These are phyloP conservation scores for Rostrohypoxylon terebratum DNA, from an alignment of 495 filamentous ascomycete genomes.

Conservation along the genomic window DNA sequence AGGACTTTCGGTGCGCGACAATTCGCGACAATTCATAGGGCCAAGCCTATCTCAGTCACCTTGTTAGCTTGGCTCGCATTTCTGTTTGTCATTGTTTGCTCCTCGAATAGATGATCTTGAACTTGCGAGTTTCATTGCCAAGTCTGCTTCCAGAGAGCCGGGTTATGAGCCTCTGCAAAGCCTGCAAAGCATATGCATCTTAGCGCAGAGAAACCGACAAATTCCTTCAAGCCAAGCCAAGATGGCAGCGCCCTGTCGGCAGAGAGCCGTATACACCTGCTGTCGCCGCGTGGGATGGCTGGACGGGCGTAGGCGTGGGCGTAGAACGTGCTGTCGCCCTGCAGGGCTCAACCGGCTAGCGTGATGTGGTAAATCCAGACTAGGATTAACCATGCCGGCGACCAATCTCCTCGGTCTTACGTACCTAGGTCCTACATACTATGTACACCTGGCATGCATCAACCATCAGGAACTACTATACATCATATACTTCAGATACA, in stretches of 20 bases:
- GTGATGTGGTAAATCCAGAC: slow-evolving; percentile 38
- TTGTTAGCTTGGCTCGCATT: slow-evolving; percentile 44
- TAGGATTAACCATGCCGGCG: slow-evolving; percentile 40
- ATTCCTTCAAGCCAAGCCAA: slow-evolving; percentile 37
- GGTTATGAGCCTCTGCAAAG: slow-evolving; percentile 44
- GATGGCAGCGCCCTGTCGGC: slow-evolving; percentile 31
- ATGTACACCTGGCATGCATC: no score
- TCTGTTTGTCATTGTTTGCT: slow-evolving; percentile 37
- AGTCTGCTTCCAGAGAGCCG: slow-evolving; percentile 48
- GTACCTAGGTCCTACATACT: no score
- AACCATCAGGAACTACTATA: slow-evolving; percentile 1
- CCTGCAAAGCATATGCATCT: slow-evolving; percentile 44
- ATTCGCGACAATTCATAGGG: slow-evolving; percentile 32
- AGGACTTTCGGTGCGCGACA: slow-evolving; percentile 34
- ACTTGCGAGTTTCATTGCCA: slow-evolving; percentile 46
- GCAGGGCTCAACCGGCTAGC: slow-evolving; percentile 37
- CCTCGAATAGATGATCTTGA: slow-evolving; percentile 32
- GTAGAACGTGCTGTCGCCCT: slow-evolving; percentile 26
- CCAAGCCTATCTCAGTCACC: slow-evolving; percentile 31
- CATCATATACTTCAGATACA: slow-evolving; percentile 5
- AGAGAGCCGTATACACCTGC: slow-evolving; percentile 31
- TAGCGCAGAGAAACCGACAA: slow-evolving; percentile 16
- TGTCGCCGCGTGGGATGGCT: slow-evolving; percentile 5
- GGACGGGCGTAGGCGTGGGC: slow-evolving; percentile 7
- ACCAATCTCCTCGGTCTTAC: slow-evolving; percentile 42